Percentiles rank a stretch among this genome's conserved stretches.
Evolutionary conservation across 306 rosid genomes (phyloP).

Genomic region (Fragaria nilgerrensis): DNA sequence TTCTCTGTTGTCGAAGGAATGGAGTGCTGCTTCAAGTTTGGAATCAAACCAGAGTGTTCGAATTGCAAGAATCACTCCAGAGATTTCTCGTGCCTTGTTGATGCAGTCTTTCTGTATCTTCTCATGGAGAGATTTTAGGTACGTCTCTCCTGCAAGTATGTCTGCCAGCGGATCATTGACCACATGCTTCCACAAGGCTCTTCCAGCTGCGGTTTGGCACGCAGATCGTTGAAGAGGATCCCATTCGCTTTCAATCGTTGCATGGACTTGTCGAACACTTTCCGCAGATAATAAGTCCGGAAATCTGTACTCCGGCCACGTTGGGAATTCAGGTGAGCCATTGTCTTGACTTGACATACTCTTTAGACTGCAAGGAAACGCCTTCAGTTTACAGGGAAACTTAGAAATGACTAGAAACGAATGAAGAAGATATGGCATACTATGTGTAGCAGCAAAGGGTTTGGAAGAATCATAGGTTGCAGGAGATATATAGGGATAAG

Average conservation of each 20-base stretch:
- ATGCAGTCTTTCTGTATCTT: slow-evolving; percentile 73
- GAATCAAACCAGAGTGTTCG: slow-evolving; percentile 94
- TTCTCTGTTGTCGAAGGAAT: slow-evolving; percentile 46
- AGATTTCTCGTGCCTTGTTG: slow-evolving; percentile 78
- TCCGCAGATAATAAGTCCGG: slow-evolving; percentile 64
- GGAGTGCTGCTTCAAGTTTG: slow-evolving; percentile 59
- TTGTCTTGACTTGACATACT: slow-evolving; percentile 65
- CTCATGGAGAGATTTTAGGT: slow-evolving; percentile 74
- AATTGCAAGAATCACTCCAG: slow-evolving; percentile 93
- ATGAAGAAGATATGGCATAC: slow-evolving; percentile 53
- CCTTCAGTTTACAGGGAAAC: slow-evolving; percentile 1
- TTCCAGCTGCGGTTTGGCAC: slow-evolving; percentile 91
- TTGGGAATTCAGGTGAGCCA: slow-evolving; percentile 40
- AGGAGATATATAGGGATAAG: slow-evolving; percentile 61
- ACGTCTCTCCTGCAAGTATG: slow-evolving; percentile 79
- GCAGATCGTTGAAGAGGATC: slow-evolving; percentile 75
- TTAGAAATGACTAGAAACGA: slow-evolving; percentile 29
- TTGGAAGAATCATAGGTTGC: slow-evolving; percentile 19
- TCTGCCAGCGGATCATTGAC: slow-evolving; percentile 77
- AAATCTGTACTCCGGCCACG: slow-evolving; percentile 72
- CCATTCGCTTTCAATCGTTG: slow-evolving; percentile 76
- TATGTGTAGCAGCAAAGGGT: slow-evolving; percentile 29
- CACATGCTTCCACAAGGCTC: slow-evolving; percentile 94
- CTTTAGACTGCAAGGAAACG: slow-evolving; percentile 23
- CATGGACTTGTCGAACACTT: slow-evolving; percentile 58